These are phyloP conservation scores for Globisporangium recalcitrans DNA, from an alignment of 352 stramenopile genomes.

Conservation along the genomic window DNA sequence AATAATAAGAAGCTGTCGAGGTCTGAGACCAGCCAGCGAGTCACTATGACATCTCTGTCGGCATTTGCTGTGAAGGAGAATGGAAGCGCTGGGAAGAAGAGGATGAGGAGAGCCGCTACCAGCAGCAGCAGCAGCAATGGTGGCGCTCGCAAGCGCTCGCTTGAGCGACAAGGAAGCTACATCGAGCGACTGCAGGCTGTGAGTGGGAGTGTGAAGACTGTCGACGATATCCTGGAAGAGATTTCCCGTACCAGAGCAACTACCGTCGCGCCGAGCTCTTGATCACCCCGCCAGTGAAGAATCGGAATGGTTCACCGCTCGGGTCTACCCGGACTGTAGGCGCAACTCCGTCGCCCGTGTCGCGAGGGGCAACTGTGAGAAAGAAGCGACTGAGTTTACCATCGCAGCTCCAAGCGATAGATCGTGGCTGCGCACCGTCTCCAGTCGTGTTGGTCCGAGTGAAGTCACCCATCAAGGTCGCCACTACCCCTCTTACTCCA, in stretches of 20 bases:
- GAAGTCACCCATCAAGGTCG: neutral
- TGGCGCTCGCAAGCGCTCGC: neutral
- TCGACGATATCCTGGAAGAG: constrained; percentile 30
- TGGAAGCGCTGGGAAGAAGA: neutral
- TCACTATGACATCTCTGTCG: neutral
- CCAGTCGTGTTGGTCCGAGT: neutral
- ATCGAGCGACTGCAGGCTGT: constrained; percentile 22
- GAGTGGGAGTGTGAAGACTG: constrained; percentile 20
- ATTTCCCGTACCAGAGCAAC: constrained; percentile 29
- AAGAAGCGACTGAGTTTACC: constrained; percentile 14
- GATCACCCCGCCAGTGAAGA: constrained; percentile 1
- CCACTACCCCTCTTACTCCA: neutral
- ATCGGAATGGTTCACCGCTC: neutral
- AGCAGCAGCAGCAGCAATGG: neutral
- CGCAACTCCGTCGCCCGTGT: neutral
- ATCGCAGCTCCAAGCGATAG: constrained; percentile 4
- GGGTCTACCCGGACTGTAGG: neutral
- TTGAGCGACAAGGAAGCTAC: constrained; percentile 10
- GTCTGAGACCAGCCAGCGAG: neutral
- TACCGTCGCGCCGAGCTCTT: constrained; percentile 19
- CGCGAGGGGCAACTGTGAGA: neutral
- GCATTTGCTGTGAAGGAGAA: neutral
- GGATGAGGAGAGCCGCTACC: neutral
- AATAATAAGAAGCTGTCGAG: neutral
- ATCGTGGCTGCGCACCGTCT: neutral